Conservation (phyloP, 768 basidiomycete genomes). For the Tulasnella sp. region DNA sequence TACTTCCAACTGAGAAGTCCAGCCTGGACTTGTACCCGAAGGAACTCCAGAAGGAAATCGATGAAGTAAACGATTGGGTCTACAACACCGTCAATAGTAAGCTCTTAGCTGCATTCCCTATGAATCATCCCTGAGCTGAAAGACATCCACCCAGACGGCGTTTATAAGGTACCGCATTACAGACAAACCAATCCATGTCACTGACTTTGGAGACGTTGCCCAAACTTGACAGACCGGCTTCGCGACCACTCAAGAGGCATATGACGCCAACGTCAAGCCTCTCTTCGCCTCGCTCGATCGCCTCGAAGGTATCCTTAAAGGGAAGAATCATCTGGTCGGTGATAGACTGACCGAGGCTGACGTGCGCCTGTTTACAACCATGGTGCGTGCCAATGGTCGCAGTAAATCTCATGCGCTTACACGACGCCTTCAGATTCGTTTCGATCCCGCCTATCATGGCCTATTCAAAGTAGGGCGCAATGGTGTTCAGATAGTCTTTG, state of each 20-base stretch:
- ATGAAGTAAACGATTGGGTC: conserved; percentile 75
- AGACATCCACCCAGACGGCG: conserved; percentile 51
- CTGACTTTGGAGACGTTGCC: too few species aligned
- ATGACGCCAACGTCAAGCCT: conserved; percentile 60
- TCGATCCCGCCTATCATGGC: conserved; percentile 80
- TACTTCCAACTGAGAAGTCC: conserved; percentile 55
- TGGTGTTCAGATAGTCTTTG: background rate
- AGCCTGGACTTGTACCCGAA: conserved; percentile 65
- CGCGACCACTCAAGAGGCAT: conserved; percentile 69
- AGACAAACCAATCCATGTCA: too few species aligned
- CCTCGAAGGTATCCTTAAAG: conserved; percentile 64
- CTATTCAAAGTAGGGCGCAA: conserved; percentile 57
- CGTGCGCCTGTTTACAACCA: conserved; percentile 84
- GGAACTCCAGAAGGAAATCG: conserved; percentile 61
- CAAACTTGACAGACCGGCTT: conserved; percentile 67
- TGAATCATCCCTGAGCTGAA: too few species aligned
- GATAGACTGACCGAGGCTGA: conserved; percentile 73
- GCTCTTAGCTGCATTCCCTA: conserved; percentile 22
- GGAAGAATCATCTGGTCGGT: conserved; percentile 80
- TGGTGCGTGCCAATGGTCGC: too few species aligned
- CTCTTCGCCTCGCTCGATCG: conserved; percentile 74
- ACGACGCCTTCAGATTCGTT: conserved; percentile 48
- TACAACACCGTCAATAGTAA: conserved; percentile 76
- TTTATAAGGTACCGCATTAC: conserved; percentile 55
- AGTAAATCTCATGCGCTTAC: background rate